Conservation (phyloP, 768 basidiomycete genomes). For the Lactarius vividus region DNA sequence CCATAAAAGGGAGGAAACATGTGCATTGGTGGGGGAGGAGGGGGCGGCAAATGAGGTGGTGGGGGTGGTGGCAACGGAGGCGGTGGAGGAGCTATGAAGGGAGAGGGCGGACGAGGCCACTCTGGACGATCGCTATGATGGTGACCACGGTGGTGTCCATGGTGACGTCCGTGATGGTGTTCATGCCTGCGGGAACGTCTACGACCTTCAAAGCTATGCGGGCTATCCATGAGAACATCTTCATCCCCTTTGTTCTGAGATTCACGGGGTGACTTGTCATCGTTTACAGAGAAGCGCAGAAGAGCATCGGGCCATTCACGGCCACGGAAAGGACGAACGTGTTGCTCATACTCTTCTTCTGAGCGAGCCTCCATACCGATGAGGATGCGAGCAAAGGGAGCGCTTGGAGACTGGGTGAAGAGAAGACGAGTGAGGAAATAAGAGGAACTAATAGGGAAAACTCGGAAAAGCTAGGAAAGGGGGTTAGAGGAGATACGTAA, state of each 20-base stretch:
- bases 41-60: slow-evolving; percentile 24
- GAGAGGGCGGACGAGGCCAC: slow-evolving; percentile 21
- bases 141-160: slow-evolving; percentile 5
- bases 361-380: slow-evolving; percentile 59
- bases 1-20: slow-evolving; percentile 25
- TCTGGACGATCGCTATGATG: slow-evolving; percentile 7
- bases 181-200: slow-evolving; percentile 13
- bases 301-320: slow-evolving; percentile 56
- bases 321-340: slow-evolving; percentile 48
- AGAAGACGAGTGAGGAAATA: slow-evolving; percentile 66
- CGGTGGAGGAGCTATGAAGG: slow-evolving; percentile 15
- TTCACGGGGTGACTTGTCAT: slow-evolving; percentile 44
- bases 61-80: slow-evolving; percentile 18
- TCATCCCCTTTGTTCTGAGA: slow-evolving; percentile 4
- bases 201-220: background rate
- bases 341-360: slow-evolving; percentile 54
- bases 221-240: background rate
- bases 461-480: slow-evolving; percentile 55
- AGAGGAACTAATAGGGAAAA: slow-evolving; percentile 60
- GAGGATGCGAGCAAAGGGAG: slow-evolving; percentile 53
- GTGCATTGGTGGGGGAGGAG: slow-evolving; percentile 26
- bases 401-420: slow-evolving; percentile 59
- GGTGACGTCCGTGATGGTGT: slow-evolving; percentile 18
- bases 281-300: slow-evolving; percentile 60
- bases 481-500: slow-evolving; percentile 3